Evolutionary conservation across 208 protist species (phyloP).

Genomic region (Crithidia mellificae): DNA sequence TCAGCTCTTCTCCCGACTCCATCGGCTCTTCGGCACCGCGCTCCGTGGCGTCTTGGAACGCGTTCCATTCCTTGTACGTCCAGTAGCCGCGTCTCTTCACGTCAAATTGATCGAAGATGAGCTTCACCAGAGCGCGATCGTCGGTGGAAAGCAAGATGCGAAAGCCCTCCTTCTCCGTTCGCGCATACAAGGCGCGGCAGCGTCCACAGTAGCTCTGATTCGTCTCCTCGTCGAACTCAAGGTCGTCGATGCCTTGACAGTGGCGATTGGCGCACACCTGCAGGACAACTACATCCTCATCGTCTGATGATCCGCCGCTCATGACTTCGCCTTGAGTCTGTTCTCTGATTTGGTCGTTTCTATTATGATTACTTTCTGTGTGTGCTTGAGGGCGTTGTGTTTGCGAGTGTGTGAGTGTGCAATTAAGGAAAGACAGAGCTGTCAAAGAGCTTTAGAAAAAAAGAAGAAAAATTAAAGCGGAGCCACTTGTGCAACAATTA

Average conservation of each 20-base stretch:
- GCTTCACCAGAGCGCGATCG: conserved; percentile 50
- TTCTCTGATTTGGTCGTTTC: background rate
- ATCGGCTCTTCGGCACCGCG: conserved; percentile 41
- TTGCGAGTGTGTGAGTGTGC: background rate
- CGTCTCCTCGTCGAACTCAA: conserved; percentile 76
- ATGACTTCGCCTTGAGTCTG: background rate
- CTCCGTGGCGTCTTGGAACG: conserved; percentile 51
- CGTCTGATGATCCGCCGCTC: conserved; percentile 51
- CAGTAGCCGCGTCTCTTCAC: conserved; percentile 51
- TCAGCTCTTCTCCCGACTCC: conserved; percentile 32
- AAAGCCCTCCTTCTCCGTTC: conserved; percentile 69
- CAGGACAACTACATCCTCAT: conserved; percentile 82
- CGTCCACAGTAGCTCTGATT: conserved; percentile 72
- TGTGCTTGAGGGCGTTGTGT: too few species aligned
- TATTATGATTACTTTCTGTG: too few species aligned
- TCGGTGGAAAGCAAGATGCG: conserved; percentile 63
- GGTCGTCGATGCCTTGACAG: conserved; percentile 75
- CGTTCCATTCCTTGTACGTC: conserved; percentile 65
- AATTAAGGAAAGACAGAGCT: background rate
- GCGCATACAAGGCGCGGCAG: conserved; percentile 66
- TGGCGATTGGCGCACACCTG: conserved; percentile 71
- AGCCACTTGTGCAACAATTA: background rate
- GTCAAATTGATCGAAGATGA: conserved; percentile 75
- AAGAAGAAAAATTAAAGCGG: background rate
- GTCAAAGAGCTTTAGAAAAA: background rate